These are phyloP conservation scores for Thermothielavioides terrestris DNA, from an alignment of 495 filamentous ascomycete genomes.

Conservation along the genomic window DNA sequence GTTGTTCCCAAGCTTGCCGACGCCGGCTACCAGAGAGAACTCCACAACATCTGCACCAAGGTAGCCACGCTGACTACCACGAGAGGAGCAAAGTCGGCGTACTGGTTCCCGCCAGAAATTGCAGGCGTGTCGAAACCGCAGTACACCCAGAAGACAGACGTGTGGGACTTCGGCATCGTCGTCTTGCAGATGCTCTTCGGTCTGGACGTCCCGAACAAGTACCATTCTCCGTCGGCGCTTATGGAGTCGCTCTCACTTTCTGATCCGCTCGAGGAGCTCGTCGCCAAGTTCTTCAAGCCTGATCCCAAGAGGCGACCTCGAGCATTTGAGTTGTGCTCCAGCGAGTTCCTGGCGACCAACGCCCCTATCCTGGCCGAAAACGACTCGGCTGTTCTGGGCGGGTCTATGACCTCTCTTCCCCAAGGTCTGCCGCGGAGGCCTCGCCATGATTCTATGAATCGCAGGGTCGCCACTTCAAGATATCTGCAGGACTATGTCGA, in stretches of 20 bases:
- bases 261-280: conserved; percentile 64
- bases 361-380: conserved; percentile 45
- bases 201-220: conserved; percentile 60
- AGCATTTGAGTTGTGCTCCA: conserved; percentile 82
- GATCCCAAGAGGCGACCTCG: conserved; percentile 78
- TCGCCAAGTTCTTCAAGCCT: conserved; percentile 70
- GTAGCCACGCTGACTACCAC: conserved; percentile 36
- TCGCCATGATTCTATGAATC: conserved; percentile 44
- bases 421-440: conserved; percentile 31
- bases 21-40: conserved; percentile 54
- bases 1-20: conserved; percentile 60
- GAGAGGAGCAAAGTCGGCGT: conserved; percentile 59
- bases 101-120: conserved; percentile 78
- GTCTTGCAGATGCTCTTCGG: conserved; percentile 95
- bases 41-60: conserved; percentile 49
- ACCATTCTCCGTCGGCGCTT: conserved; percentile 66
- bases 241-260: conserved; percentile 56
- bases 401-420: conserved; percentile 33
- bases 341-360: conserved; percentile 68
- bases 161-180: conserved; percentile 89
- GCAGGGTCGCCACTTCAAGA: conserved; percentile 47
- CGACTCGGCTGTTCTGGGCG: conserved; percentile 22
- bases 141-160: conserved; percentile 72
- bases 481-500: conserved; percentile 87
- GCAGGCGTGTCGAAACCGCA: conserved; percentile 49